phyloP scores from a whole-genome alignment of 768 basidiomycete genomes.

The Strobilomyces confusus region DNA sequence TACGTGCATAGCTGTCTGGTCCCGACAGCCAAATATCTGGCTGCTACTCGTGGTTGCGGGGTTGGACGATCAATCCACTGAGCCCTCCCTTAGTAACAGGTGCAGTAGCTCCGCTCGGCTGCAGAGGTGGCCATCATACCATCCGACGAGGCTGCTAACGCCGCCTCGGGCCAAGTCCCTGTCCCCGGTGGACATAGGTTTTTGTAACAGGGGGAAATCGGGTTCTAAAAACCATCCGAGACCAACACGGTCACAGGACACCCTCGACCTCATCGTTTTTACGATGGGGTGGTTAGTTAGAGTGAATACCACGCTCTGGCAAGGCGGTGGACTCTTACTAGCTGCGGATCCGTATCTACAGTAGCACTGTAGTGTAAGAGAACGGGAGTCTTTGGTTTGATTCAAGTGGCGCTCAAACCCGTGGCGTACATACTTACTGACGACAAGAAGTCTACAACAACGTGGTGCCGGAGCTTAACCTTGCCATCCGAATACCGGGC shows the following conservation, averaged over 20 bases:
- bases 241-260: slow-evolving; percentile 1
- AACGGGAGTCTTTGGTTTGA: background rate
- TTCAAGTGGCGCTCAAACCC: background rate
- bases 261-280: background rate
- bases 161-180: background rate
- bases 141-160: background rate
- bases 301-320: background rate
- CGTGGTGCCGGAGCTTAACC: too few species aligned
- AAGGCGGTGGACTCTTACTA: slow-evolving; percentile 3
- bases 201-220: background rate
- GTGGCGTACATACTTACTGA: background rate
- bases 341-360: background rate
- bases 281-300: background rate
- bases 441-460: too few species aligned
- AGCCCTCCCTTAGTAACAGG: slow-evolving; percentile 8
- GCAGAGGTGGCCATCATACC: background rate
- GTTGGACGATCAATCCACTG: background rate
- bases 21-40: background rate
- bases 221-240: slow-evolving; percentile 6
- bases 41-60: background rate
- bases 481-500: too few species aligned
- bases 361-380: background rate
- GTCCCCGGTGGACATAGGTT: slow-evolving; percentile 1
- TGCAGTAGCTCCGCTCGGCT: background rate
- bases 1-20: too few species aligned